Percentiles rank a stretch among this genome's conserved stretches.
These are phyloP conservation scores for Tulasnella sp. DNA, from an alignment of 768 basidiomycete genomes.

Conservation along the genomic window DNA sequence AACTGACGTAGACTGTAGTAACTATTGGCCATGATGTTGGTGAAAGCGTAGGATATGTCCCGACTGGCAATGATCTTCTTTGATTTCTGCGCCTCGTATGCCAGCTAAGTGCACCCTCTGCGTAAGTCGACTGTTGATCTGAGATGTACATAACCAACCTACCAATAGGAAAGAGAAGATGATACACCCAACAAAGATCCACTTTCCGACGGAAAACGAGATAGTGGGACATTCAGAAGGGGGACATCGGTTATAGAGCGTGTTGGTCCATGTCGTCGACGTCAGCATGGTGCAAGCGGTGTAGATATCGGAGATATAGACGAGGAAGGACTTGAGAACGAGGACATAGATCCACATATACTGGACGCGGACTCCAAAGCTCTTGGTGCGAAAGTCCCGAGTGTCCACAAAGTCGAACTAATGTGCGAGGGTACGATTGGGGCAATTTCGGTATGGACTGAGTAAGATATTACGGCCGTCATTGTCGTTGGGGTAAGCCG, in stretches of 20 bases:
- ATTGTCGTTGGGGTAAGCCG: neutral
- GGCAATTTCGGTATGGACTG: neutral
- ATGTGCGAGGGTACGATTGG: neutral
- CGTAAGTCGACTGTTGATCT: neutral
- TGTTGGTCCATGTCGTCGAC: constrained; percentile 80
- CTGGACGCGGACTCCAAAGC: constrained; percentile 72
- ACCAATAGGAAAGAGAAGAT: constrained; percentile 95
- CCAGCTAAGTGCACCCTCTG: constrained; percentile 42
- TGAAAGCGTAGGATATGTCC: constrained; percentile 97
- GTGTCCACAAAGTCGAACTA: constrained; percentile 96
- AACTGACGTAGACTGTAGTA: constrained; percentile 88
- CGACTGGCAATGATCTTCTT: constrained; percentile 90
- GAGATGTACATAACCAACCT: constrained; percentile 27
- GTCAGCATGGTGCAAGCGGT: constrained; percentile 94
- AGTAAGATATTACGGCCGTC: neutral
- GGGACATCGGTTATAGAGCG: constrained; percentile 70
- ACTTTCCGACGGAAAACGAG: constrained; percentile 81
- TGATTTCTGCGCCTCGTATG: constrained; percentile 85
- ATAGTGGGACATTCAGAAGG: constrained; percentile 56
- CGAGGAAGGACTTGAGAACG: constrained; percentile 90
- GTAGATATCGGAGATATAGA: constrained; percentile 96
- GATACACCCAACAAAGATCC: constrained; percentile 97
- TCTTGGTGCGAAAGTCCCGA: constrained; percentile 81
- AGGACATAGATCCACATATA: constrained; percentile 90
- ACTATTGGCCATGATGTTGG: constrained; percentile 92